Evolutionary conservation across 1,284 basidiomycete genomes (phyloP).

Genomic region (Ganoderma boninense): DNA sequence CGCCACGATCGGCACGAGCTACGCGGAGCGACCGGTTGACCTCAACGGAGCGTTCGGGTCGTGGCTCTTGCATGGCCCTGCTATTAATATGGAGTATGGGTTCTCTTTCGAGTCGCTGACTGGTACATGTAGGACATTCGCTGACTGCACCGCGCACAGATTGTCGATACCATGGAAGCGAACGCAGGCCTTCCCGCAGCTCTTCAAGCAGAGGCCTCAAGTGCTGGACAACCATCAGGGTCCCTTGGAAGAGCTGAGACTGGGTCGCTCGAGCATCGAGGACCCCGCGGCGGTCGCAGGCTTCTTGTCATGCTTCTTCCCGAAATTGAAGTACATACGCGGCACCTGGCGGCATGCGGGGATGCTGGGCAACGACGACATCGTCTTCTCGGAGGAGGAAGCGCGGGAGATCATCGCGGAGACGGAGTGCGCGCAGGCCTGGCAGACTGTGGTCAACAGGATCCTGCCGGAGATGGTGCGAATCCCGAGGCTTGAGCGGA

Average conservation of each 20-base stretch:
- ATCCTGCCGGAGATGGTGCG: not conserved
- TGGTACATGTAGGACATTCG: not conserved
- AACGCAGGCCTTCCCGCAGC: not conserved
- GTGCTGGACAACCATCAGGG: not conserved
- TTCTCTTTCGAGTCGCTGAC: not conserved
- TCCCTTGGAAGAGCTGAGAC: not conserved
- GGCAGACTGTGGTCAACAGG: not conserved
- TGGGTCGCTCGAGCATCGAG: slow-evolving; percentile 11
- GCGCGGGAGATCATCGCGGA: slow-evolving; percentile 10
- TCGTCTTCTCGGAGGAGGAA: slow-evolving; percentile 5
- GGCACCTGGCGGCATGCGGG: not conserved
- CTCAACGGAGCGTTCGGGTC: not conserved
- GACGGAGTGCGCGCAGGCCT: not conserved
- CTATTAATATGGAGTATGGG: not conserved
- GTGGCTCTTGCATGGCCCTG: not conserved
- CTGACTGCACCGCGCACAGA: not conserved
- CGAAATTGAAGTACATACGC: not conserved
- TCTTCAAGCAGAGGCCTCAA: not conserved
- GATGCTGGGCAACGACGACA: not conserved
- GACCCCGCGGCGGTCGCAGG: not conserved
- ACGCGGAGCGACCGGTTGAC: not conserved
- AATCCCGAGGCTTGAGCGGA: not conserved
- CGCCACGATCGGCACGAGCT: not conserved
- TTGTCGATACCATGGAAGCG: not conserved
- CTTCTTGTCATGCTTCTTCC: slow-evolving; percentile 17